A percentile compares a stretch with the other conserved stretches of the same genome.
Evolutionary conservation across 2,329 filamentous ascomycete species (phyloP).

Genomic region (Aureobasidium sp.): DNA sequence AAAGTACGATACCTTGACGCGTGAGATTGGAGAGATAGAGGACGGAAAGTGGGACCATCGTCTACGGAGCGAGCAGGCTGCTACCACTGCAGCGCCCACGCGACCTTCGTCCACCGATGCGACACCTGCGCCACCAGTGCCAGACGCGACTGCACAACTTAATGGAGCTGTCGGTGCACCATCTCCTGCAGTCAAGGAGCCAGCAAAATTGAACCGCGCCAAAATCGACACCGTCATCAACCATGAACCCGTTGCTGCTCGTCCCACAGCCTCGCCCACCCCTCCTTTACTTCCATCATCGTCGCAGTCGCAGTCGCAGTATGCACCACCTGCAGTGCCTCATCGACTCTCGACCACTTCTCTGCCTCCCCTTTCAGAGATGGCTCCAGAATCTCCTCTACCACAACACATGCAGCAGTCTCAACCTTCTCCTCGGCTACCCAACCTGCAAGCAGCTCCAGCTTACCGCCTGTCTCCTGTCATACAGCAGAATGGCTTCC

Average conservation of each 20-base stretch:
- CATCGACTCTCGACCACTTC: constrained; percentile 19
- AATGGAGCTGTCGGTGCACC: neutral
- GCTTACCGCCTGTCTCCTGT: constrained; percentile 28
- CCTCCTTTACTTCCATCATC: constrained; percentile 24
- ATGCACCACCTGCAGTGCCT: neutral
- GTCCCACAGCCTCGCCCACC: constrained; percentile 17
- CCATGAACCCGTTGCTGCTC: constrained; percentile 29
- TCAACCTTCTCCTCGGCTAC: constrained; percentile 17
- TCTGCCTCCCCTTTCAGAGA: constrained; percentile 28
- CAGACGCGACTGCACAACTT: neutral
- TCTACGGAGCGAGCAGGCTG: constrained; percentile 18
- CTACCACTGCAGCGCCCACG: neutral
- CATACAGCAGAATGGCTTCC: constrained; percentile 31
- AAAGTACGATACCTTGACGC: constrained; percentile 53
- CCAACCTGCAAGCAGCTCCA: constrained; percentile 23
- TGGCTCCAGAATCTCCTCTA: constrained; percentile 27
- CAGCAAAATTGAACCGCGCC: constrained; percentile 17
- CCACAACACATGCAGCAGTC: constrained; percentile 21
- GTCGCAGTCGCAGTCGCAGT: neutral
- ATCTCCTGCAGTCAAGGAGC: neutral
- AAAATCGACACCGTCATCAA: constrained; percentile 32
- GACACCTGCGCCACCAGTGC: neutral
- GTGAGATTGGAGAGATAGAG: constrained; percentile 62
- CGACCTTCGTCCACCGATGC: neutral
- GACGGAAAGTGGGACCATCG: constrained; percentile 47